Conservation (phyloP, 768 basidiomycete genomes). For the Trametopsis cervina region DNA sequence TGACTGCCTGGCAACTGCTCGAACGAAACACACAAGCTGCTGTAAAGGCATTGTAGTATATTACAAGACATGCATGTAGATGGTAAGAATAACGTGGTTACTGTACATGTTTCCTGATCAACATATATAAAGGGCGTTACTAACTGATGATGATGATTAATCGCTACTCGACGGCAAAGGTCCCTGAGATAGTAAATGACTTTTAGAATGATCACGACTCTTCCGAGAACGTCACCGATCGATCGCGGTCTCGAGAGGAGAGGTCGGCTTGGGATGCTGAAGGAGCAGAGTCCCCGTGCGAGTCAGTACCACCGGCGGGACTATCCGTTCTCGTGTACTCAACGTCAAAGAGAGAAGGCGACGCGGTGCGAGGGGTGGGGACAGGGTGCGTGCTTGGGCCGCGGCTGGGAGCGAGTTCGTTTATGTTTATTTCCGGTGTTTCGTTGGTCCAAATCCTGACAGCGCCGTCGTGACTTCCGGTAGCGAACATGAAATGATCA, state of each 20-base stretch:
- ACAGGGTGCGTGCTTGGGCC: not conserved
- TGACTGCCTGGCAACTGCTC: too few relatives aligned
- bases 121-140: too few relatives aligned
- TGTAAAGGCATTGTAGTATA: too few relatives aligned
- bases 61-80: too few relatives aligned
- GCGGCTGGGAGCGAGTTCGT: not conserved
- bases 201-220: conserved; percentile 4
- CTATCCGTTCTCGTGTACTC: conserved; percentile 8
- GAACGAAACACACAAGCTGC: too few relatives aligned
- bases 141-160: too few relatives aligned
- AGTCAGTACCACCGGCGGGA: conserved; percentile 2
- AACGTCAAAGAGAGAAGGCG: not conserved
- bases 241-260: not conserved
- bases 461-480: conserved; percentile 71
- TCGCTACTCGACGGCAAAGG: too few relatives aligned
- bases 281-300: not conserved
- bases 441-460: conserved; percentile 68
- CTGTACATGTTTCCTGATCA: too few relatives aligned
- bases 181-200: too few relatives aligned
- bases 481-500: conserved; percentile 64
- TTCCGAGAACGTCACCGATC: conserved; percentile 1
- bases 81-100: too few relatives aligned
- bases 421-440: not conserved
- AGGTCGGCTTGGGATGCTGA: not conserved
- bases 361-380: conserved; percentile 1